These are phyloP conservation scores for Lactarius vividus DNA, from an alignment of 768 basidiomycete genomes.

Conservation along the genomic window DNA sequence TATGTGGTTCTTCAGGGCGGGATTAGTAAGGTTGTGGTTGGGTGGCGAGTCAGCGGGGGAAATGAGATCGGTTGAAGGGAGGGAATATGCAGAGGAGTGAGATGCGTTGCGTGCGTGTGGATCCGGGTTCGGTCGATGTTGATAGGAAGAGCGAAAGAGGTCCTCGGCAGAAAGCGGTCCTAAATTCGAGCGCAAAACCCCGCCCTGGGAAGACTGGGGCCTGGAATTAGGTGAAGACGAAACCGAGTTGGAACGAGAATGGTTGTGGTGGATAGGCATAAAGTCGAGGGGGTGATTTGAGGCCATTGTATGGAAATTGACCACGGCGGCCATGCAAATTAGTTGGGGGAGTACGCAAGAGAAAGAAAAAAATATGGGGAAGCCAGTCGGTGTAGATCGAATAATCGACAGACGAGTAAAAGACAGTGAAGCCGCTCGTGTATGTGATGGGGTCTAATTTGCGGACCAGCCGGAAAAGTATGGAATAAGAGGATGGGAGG, in stretches of 20 bases:
- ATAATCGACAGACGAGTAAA: slow-evolving; percentile 25
- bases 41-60: slow-evolving; percentile 63
- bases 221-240: slow-evolving; percentile 76
- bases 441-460: slow-evolving; percentile 20
- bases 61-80: slow-evolving; percentile 40
- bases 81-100: slow-evolving; percentile 44
- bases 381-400: slow-evolving; percentile 20
- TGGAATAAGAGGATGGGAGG: slow-evolving; percentile 16
- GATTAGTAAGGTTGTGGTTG: slow-evolving; percentile 72
- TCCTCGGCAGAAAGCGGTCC: slow-evolving; percentile 56
- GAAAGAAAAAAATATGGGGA: slow-evolving; percentile 14
- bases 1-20: slow-evolving; percentile 73
- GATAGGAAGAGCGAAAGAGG: slow-evolving; percentile 65
- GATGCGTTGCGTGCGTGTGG: slow-evolving; percentile 41
- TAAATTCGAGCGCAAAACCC: slow-evolving; percentile 47
- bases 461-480: slow-evolving; percentile 59
- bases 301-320: slow-evolving; percentile 44
- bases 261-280: slow-evolving; percentile 56
- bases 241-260: slow-evolving; percentile 77
- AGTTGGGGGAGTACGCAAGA: slow-evolving; percentile 23
- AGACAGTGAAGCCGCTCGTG: slow-evolving; percentile 22
- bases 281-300: slow-evolving; percentile 69
- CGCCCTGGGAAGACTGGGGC: slow-evolving; percentile 75
- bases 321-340: slow-evolving; percentile 30
- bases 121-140: slow-evolving; percentile 48